Evolutionary conservation across 1,284 basidiomycete genomes (phyloP).

Genomic region (Fomitopsis palustris): DNA sequence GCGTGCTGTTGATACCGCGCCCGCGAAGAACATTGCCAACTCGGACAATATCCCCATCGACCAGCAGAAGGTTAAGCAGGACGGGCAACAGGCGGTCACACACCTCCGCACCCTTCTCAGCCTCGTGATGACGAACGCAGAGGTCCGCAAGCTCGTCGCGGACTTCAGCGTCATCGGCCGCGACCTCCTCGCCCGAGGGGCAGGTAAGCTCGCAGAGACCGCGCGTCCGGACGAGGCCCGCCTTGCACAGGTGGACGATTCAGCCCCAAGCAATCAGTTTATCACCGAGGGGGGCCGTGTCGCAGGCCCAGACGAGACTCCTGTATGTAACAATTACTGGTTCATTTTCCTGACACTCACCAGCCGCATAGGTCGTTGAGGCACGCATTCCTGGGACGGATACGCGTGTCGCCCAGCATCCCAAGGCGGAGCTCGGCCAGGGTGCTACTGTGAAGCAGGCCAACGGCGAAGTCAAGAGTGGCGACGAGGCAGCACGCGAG

Average conservation of each 20-base stretch:
- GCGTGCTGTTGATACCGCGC: conserved; percentile 46
- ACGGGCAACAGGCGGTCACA: conserved; percentile 63
- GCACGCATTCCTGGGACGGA: conserved; percentile 44
- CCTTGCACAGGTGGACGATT: conserved; percentile 66
- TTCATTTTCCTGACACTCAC: neutral
- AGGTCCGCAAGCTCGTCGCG: conserved; percentile 85
- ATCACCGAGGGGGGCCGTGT: conserved; percentile 45
- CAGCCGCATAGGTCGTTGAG: conserved; percentile 36
- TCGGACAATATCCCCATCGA: conserved; percentile 47
- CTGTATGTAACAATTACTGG: conserved; percentile 21
- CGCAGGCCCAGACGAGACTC: conserved; percentile 32
- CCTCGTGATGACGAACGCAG: conserved; percentile 87
- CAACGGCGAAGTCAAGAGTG: conserved; percentile 35
- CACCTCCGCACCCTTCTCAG: conserved; percentile 85
- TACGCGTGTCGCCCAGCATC: conserved; percentile 43
- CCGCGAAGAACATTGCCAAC: conserved; percentile 40
- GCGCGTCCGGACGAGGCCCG: conserved; percentile 68
- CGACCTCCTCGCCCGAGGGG: conserved; percentile 80
- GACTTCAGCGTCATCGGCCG: conserved; percentile 85
- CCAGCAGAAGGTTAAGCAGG: conserved; percentile 52
- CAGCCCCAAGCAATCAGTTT: conserved; percentile 64
- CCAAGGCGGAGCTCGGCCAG: conserved; percentile 29
- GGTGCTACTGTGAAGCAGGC: conserved; percentile 23
- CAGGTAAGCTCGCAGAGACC: conserved; percentile 68
- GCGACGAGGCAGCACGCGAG: conserved; percentile 26